phyloP scores from a whole-genome alignment of 805 yeast genomes.

The Cyberlindnera suaveolens region DNA sequence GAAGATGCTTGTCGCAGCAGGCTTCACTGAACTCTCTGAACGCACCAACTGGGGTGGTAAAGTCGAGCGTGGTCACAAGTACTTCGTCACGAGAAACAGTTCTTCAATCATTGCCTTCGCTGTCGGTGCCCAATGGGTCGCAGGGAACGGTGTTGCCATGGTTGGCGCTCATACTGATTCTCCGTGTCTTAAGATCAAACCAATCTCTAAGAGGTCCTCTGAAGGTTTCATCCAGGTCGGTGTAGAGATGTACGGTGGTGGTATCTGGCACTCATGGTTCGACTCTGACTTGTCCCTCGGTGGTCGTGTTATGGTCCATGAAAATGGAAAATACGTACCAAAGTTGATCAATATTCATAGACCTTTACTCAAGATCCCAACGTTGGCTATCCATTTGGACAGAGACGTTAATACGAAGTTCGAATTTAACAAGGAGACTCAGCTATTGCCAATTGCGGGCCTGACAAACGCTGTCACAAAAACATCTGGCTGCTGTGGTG shows the following conservation, averaged over 20 bases:
- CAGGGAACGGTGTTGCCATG: slow-evolving; percentile 80
- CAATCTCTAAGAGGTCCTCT: slow-evolving; percentile 59
- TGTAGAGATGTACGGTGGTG: slow-evolving; percentile 93
- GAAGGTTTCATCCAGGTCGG: slow-evolving; percentile 88
- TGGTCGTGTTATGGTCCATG: slow-evolving; percentile 76
- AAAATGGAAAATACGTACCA: slow-evolving; percentile 47
- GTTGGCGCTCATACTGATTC: slow-evolving; percentile 97
- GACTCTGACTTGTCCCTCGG: slow-evolving; percentile 90
- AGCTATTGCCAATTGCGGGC: slow-evolving; percentile 83
- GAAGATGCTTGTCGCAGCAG: slow-evolving; percentile 46
- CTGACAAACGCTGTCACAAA: slow-evolving; percentile 30
- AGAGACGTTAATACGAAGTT: slow-evolving; percentile 71
- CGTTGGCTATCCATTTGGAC: slow-evolving; percentile 87
- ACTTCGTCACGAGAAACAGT: slow-evolving; percentile 83
- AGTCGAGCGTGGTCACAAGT: slow-evolving; percentile 53
- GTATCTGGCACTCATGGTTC: slow-evolving; percentile 96
- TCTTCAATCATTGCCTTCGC: slow-evolving; percentile 86
- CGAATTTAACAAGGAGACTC: slow-evolving; percentile 85
- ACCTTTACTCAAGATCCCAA: slow-evolving; percentile 87
- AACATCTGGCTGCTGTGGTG: slow-evolving; percentile 38
- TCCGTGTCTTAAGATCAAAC: slow-evolving; percentile 85
- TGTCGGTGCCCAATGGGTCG: slow-evolving; percentile 63
- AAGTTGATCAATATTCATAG: slow-evolving; percentile 71
- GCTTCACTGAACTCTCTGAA: slow-evolving; percentile 71
- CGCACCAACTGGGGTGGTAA: slow-evolving; percentile 60